Conservation (phyloP, 108 stramenopile genomes). For the Chaetoceros muelleri region DNA sequence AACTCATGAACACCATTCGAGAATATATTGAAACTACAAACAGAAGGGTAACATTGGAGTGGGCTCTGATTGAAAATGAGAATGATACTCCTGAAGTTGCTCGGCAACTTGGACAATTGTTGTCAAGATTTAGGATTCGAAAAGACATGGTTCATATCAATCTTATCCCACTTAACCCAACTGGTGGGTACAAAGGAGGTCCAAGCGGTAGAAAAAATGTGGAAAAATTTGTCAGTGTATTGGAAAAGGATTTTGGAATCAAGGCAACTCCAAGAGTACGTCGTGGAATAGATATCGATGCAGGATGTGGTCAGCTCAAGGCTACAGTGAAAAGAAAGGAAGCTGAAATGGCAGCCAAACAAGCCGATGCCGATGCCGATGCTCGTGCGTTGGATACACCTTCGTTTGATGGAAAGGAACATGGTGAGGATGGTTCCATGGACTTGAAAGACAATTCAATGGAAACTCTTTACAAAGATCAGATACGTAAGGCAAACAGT, state of each 20-base stretch:
- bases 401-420: conserved; percentile 4
- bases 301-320: conserved; percentile 95
- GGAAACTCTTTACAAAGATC: background rate
- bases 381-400: background rate
- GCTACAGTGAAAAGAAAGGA: conserved; percentile 29
- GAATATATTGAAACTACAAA: conserved; percentile 71
- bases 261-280: conserved; percentile 81
- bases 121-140: conserved; percentile 36
- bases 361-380: background rate
- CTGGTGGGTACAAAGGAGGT: conserved; percentile 67
- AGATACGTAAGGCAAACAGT: background rate
- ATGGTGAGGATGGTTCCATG: conserved; percentile 26
- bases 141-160: conserved; percentile 85
- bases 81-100: conserved; percentile 83
- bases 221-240: conserved; percentile 50
- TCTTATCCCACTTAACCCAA: conserved; percentile 95
- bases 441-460: conserved; percentile 34
- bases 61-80: conserved; percentile 89
- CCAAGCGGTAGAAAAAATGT: conserved; percentile 44
- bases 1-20: conserved; percentile 71
- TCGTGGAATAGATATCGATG: conserved; percentile 96
- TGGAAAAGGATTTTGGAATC: conserved; percentile 59
- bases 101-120: conserved; percentile 46
- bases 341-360: background rate
- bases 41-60: conserved; percentile 88